Percentiles rank a stretch among this genome's conserved stretches.
These are phyloP conservation scores for Lipomyces orientalis DNA, from an alignment of 805 yeast species.

Conservation along the genomic window DNA sequence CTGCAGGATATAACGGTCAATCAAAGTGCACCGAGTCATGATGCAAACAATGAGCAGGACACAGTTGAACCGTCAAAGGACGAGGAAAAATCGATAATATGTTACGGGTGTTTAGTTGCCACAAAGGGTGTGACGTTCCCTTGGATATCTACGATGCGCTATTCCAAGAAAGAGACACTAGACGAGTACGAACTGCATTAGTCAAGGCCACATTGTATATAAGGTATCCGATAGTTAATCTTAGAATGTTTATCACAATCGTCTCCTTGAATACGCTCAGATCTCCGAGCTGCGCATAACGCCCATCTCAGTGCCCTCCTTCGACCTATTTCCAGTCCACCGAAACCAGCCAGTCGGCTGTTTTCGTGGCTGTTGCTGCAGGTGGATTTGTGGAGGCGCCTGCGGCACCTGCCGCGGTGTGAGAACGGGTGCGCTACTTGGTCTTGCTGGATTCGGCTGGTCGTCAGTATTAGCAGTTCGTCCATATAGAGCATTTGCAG, in stretches of 20 bases:
- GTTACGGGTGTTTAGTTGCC: constrained; percentile 35
- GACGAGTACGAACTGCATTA: constrained; percentile 57
- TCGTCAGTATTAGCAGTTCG: background rate
- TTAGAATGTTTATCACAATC: background rate
- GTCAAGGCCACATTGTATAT: background rate
- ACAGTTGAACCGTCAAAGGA: background rate
- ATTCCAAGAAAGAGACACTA: constrained; percentile 49
- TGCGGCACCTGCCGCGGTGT: background rate
- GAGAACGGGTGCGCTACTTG: background rate
- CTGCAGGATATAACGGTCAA: constrained; percentile 68
- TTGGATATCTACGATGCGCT: constrained; percentile 47
- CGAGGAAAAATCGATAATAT: constrained; percentile 3
- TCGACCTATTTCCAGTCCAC: background rate
- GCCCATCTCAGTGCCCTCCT: background rate
- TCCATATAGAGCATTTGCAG: background rate
- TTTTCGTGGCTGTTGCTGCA: background rate
- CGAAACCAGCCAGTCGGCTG: background rate
- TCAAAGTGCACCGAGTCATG: constrained; percentile 50
- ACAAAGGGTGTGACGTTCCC: constrained; percentile 44
- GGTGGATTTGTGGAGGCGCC: no score
- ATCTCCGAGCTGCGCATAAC: background rate
- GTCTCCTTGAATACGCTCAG: background rate
- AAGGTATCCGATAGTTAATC: no score
- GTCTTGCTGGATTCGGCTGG: background rate
- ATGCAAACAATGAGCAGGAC: background rate